Percentiles rank a stretch among this genome's conserved stretches.
phyloP scores from a whole-genome alignment of 208 protist species.

The Phytomonas serpens region DNA sequence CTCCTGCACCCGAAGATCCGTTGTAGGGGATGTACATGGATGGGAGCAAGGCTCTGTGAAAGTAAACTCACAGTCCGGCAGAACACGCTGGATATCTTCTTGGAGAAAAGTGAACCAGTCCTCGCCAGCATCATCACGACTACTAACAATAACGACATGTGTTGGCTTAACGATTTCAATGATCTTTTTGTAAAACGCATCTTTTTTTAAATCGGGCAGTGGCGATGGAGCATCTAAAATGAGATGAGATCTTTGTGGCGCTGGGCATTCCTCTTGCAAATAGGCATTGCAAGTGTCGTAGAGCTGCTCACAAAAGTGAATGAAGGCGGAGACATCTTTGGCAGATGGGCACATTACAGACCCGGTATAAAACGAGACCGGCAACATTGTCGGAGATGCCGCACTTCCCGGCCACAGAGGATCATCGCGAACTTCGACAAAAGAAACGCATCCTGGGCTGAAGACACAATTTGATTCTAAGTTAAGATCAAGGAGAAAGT shows the following conservation, averaged over 20 bases:
- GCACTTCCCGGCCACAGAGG: conserved; percentile 43
- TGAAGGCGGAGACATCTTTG: conserved; percentile 22
- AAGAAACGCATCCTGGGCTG: conserved; percentile 55
- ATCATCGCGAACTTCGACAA: conserved; percentile 23
- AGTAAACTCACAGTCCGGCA: conserved; percentile 62
- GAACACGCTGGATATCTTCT: conserved; percentile 65
- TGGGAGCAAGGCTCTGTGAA: conserved; percentile 23
- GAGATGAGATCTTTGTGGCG: conserved; percentile 18
- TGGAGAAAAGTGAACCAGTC: conserved; percentile 63
- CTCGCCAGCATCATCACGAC: conserved; percentile 29
- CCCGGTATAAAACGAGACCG: conserved; percentile 52
- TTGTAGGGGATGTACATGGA: conserved; percentile 18
- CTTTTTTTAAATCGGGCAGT: conserved; percentile 35
- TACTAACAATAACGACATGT: conserved; percentile 63
- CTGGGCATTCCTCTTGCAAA: conserved; percentile 28
- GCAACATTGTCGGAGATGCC: conserved; percentile 28
- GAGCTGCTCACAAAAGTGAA: conserved; percentile 60
- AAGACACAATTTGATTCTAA: conserved; percentile 60
- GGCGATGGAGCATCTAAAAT: conserved; percentile 71
- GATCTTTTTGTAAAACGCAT: conserved; percentile 63
- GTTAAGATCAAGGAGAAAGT: conserved; percentile 61
- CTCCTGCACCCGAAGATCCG: conserved; percentile 27
- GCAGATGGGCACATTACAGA: conserved; percentile 28
- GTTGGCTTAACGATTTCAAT: conserved; percentile 59
- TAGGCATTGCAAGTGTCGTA: conserved; percentile 31